A percentile compares a stretch with the other conserved stretches of the same genome.
Conservation (phyloP, 345 rosid genomes). For the Salix udensis region DNA sequence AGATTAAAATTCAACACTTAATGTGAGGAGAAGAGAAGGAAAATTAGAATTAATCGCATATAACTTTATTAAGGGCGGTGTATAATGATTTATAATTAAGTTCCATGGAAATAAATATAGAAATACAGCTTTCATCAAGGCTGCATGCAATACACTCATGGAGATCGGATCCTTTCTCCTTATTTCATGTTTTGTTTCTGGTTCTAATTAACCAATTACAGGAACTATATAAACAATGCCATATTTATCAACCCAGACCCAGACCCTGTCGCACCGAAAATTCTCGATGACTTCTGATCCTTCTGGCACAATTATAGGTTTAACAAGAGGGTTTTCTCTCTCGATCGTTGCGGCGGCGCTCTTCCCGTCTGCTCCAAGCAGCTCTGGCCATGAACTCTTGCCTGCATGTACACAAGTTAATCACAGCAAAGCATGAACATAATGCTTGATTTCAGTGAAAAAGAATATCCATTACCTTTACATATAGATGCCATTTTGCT, state of each 20-base stretch:
- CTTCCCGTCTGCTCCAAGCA: neutral
- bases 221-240: conserved; percentile 6
- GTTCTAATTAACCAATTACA: neutral
- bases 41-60: no score
- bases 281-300: neutral
- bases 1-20: no score
- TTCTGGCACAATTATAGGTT: conserved; percentile 5
- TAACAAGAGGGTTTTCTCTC: conserved; percentile 15
- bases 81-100: no score
- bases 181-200: neutral
- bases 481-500: neutral
- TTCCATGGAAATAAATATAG: no score
- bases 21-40: no score
- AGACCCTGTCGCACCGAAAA: conserved; percentile 6
- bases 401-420: conserved; percentile 1
- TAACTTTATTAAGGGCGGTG: no score
- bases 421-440: neutral
- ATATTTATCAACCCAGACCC: conserved; percentile 9
- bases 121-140: no score
- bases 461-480: neutral
- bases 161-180: no score
- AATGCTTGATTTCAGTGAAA: neutral
- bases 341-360: conserved; percentile 3
- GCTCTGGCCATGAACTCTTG: conserved; percentile 25
- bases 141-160: no score